Evolutionary conservation across 2,329 filamentous ascomycete species (phyloP).

Genomic region (Furcasterigmium furcatum): DNA sequence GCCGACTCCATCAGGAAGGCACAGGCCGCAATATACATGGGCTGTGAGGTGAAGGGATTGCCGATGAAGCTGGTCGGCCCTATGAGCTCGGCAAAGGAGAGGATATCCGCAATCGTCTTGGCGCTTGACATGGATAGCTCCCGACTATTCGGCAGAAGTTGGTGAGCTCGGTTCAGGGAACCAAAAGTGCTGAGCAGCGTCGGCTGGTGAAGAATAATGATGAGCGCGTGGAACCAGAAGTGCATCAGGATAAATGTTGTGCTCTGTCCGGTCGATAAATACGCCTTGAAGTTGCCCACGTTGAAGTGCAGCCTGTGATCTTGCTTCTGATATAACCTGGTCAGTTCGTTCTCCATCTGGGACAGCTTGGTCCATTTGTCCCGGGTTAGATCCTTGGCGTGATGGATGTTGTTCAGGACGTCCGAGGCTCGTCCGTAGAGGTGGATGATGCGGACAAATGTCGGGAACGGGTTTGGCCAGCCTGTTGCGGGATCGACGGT

Average conservation of each 20-base stretch:
- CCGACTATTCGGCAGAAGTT: slow-evolving; percentile 75
- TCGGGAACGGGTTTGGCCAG: slow-evolving; percentile 77
- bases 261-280: slow-evolving; percentile 75
- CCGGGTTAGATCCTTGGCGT: slow-evolving; percentile 69
- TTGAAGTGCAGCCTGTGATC: slow-evolving; percentile 78
- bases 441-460: slow-evolving; percentile 79
- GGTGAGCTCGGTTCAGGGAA: slow-evolving; percentile 55
- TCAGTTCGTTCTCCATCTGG: slow-evolving; percentile 79
- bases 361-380: slow-evolving; percentile 70
- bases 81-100: slow-evolving; percentile 81
- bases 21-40: slow-evolving; percentile 87
- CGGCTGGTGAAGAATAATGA: slow-evolving; percentile 81
- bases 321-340: slow-evolving; percentile 67
- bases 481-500: slow-evolving; percentile 52
- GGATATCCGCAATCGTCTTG: slow-evolving; percentile 86
- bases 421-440: slow-evolving; percentile 83
- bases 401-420: slow-evolving; percentile 75
- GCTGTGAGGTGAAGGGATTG: slow-evolving; percentile 86
- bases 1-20: slow-evolving; percentile 84
- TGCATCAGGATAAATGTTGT: slow-evolving; percentile 85
- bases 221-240: slow-evolving; percentile 85
- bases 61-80: slow-evolving; percentile 83
- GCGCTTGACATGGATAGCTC: slow-evolving; percentile 84
- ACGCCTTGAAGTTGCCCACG: slow-evolving; percentile 80
- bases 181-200: slow-evolving; percentile 76